Evolutionary conservation across 176 grass and related monocot genomes (phyloP), one percentile per base, ranked within the genome.

Genomic region (Pontederia paniculata): DNA sequence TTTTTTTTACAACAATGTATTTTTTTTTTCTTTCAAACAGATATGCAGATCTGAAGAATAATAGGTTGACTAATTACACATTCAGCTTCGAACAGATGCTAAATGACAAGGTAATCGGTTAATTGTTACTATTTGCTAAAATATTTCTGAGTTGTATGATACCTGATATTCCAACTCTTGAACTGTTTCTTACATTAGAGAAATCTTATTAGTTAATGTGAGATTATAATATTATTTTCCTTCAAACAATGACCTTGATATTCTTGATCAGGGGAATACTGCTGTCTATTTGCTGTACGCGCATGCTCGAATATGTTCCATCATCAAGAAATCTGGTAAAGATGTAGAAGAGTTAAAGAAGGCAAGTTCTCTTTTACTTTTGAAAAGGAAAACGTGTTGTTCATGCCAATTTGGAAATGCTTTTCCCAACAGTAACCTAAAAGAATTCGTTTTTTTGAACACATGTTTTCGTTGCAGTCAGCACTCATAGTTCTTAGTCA

Each of bases 61-160:
- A 90, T 74, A 73, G 91, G 12, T 71, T 84, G 61, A 97, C 91
- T 28, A 90, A 97, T 76, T 97, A 97, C 72, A 83, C 71, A 73
- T 90, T 97, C 63, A 90, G 77, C 77, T 97, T 87, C 77, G 91
- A 97, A 54, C 91, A 90, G 59, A 97, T 97, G 91, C 69, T 97
- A 55, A 97, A 77, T 19, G 81, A 90, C 76, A 85, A 97, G 91
- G 91, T 97, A 81, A 52, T 23, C 41, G 20, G 9, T 5, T 52
- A 43, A 20, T 42, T 53, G 50, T 21, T 13, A 23, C n/a, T n/a
- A n/a, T n/a, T 70, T 70, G 54, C 18, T 43, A 9, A 55, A 22
- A 17, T 41, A 28, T 66, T 53, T 51, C 45, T 64, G 54, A 42
- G 17, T 45, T 76, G 60, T 42, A 37, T 59, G 23, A 17, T 71